Conservation (phyloP, 192 early-diverging fungal genomes). For the Coemansia sp. region DNA sequence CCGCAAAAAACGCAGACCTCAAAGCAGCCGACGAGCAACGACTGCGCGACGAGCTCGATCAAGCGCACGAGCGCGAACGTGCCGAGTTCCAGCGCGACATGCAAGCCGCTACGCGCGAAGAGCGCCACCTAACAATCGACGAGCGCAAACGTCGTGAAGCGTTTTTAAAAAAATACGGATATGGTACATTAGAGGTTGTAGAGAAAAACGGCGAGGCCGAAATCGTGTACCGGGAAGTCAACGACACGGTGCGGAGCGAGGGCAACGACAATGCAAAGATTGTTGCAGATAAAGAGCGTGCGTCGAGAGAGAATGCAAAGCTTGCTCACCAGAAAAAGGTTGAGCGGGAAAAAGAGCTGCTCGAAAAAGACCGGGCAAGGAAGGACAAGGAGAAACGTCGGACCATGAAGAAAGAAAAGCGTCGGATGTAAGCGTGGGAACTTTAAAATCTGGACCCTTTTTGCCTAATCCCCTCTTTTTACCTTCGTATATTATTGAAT, state of each 20-base stretch:
- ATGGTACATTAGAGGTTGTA: constrained; percentile 20
- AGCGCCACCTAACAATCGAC: constrained; percentile 20
- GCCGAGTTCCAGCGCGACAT: constrained; percentile 23
- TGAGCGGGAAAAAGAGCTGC: constrained; percentile 35
- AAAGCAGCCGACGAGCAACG: constrained; percentile 10
- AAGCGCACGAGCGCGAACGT: constrained; percentile 13
- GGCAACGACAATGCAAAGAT: constrained; percentile 35
- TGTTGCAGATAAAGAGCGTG: constrained; percentile 22
- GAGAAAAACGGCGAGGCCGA: constrained; percentile 39
- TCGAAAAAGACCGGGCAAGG: constrained; percentile 18
- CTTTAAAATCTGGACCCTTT: not conserved
- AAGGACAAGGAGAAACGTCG: constrained; percentile 40
- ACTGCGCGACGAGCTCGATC: constrained; percentile 7
- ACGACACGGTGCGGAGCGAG: not conserved
- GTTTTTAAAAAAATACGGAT: constrained; percentile 8
- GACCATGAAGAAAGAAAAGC: constrained; percentile 47
- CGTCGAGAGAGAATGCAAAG: constrained; percentile 21
- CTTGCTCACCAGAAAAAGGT: constrained; percentile 41
- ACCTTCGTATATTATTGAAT: not conserved
- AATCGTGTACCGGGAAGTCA: constrained; percentile 19
- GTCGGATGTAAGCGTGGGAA: constrained; percentile 35
- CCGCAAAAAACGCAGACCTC: constrained; percentile 2
- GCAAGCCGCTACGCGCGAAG: not conserved
- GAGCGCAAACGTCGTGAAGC: constrained; percentile 32
- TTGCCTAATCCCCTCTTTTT: not conserved